A percentile compares a stretch with the other conserved stretches of the same genome.
phyloP scores from a whole-genome alignment of 164 flowering plant species.

The Dillenia suffruticosa region DNA sequence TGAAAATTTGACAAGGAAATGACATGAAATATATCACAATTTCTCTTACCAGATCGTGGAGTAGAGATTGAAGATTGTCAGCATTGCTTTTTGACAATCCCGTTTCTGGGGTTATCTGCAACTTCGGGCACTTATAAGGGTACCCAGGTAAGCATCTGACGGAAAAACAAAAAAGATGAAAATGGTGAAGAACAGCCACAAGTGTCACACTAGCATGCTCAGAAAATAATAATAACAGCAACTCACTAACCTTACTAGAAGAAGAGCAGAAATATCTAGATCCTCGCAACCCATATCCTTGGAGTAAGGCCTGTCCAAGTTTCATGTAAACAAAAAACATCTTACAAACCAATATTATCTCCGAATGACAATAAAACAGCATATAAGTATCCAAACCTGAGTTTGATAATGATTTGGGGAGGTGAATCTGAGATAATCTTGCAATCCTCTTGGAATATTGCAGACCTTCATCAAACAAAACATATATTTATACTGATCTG shows the following conservation, averaged over 20 bases:
- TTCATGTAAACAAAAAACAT: conserved; percentile 7
- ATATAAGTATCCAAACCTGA: conserved; percentile 43
- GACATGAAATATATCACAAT: not conserved
- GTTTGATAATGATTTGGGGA: conserved; percentile 53
- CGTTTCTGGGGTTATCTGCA: conserved; percentile 69
- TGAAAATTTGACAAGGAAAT: not conserved
- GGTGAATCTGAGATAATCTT: conserved; percentile 62
- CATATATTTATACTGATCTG: too few species aligned
- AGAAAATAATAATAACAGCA: not conserved
- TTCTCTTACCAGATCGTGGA: conserved; percentile 66
- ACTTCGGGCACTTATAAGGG: conserved; percentile 87
- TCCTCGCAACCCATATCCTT: conserved; percentile 73
- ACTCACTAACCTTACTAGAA: conserved; percentile 59
- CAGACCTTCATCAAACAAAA: conserved; percentile 40
- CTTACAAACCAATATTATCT: not conserved
- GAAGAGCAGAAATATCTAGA: conserved; percentile 60
- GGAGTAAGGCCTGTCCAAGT: conserved; percentile 70
- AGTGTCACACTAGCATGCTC: not conserved
- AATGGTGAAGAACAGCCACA: not conserved
- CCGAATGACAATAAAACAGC: not conserved
- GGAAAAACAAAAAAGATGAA: not conserved
- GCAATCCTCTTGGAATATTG: conserved; percentile 94
- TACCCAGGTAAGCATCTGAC: conserved; percentile 85
- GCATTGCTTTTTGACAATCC: conserved; percentile 65
- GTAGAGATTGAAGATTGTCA: conserved; percentile 65